A percentile compares a stretch with the other conserved stretches of the same genome.
These are phyloP conservation scores for Zymoseptoria ardabiliae DNA, from an alignment of 2,329 filamentous ascomycete genomes.

Conservation along the genomic window DNA sequence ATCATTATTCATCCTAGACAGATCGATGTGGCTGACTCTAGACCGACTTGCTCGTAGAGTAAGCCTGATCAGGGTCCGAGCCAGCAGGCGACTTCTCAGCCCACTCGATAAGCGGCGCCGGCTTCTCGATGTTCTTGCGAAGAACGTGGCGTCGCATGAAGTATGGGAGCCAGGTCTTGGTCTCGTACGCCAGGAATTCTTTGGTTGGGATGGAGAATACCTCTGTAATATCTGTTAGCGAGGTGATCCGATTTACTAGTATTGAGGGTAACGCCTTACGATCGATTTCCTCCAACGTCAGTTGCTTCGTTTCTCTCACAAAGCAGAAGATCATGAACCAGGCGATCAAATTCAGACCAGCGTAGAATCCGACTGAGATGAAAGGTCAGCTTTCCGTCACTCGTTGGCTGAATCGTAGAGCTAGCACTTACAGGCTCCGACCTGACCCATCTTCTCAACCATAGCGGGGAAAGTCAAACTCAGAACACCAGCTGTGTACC, in stretches of 20 bases:
- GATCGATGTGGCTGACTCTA: background rate
- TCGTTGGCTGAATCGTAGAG: constrained; percentile 27
- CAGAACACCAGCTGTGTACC: constrained; percentile 33
- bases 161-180: constrained; percentile 34
- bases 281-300: constrained; percentile 43
- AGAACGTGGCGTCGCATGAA: constrained; percentile 37
- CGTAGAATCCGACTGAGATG: constrained; percentile 49
- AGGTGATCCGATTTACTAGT: no score
- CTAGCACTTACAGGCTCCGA: constrained; percentile 48
- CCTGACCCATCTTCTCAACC: constrained; percentile 42
- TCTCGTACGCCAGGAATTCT: constrained; percentile 34
- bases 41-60: background rate
- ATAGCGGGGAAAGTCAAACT: constrained; percentile 42
- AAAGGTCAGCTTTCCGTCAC: constrained; percentile 14
- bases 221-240: constrained; percentile 22
- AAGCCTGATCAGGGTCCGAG: background rate
- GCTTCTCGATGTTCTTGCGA: constrained; percentile 32
- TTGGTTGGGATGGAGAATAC: constrained; percentile 48
- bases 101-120: constrained; percentile 34
- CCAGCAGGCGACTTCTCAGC: constrained; percentile 5
- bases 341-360: constrained; percentile 49
- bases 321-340: constrained; percentile 45
- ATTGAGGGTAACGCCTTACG: no score
- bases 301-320: constrained; percentile 42
- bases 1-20: no score